A percentile compares a stretch with the other conserved stretches of the same genome.
These are phyloP conservation scores for Chytriomyces confervae DNA, from an alignment of 192 early-diverging fungal genomes.

Conservation along the genomic window DNA sequence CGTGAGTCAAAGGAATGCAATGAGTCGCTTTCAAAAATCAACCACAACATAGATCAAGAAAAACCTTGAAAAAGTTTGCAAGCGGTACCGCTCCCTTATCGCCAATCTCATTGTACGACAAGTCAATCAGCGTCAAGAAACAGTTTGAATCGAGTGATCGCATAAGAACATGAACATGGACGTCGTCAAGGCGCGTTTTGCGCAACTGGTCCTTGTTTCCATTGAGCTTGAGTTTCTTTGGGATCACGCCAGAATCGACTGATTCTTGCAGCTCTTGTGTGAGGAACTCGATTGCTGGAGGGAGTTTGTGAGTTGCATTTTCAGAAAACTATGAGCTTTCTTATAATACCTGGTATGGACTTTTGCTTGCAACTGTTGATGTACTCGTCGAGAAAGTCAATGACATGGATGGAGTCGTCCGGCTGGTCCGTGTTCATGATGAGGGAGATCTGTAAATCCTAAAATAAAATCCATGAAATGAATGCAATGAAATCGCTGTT, in stretches of 20 bases:
- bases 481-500: background rate
- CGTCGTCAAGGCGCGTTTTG: slow-evolving; percentile 40
- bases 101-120: slow-evolving; percentile 57
- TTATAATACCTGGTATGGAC: slow-evolving; percentile 9
- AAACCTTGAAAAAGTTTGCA: slow-evolving; percentile 55
- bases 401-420: slow-evolving; percentile 32
- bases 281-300: slow-evolving; percentile 6
- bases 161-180: slow-evolving; percentile 40
- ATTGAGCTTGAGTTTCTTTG: slow-evolving; percentile 39
- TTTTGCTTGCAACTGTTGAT: background rate
- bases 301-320: background rate
- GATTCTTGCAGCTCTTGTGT: slow-evolving; percentile 12
- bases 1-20: background rate
- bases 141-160: slow-evolving; percentile 37
- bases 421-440: background rate
- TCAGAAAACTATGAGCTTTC: background rate
- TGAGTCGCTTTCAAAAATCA: too few species aligned
- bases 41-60: too few species aligned
- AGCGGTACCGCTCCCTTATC: slow-evolving; percentile 49
- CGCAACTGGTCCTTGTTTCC: slow-evolving; percentile 42
- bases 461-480: background rate
- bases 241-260: slow-evolving; percentile 28
- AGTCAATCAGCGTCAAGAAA: slow-evolving; percentile 48
- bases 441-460: background rate
- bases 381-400: slow-evolving; percentile 35